A percentile compares a stretch with the other conserved stretches of the same genome.
Evolutionary conservation across 805 yeast genomes (phyloP).

Genomic region (Yarrowia bubula): DNA sequence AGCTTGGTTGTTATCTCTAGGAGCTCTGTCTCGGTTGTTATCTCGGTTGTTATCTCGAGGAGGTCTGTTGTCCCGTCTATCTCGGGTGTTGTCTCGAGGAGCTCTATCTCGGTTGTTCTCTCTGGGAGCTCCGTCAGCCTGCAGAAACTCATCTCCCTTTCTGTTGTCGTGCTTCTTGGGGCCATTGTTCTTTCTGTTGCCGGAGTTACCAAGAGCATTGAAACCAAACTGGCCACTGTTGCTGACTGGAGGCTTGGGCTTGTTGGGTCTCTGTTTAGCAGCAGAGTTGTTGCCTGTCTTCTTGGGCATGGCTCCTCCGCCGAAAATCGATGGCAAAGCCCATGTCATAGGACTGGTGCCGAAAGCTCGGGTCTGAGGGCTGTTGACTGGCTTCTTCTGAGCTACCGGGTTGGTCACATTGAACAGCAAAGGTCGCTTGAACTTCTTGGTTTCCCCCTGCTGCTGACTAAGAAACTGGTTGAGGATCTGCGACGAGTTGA

Average conservation of each 20-base stretch:
- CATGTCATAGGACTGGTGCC: background rate
- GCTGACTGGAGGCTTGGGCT: constrained; percentile 4
- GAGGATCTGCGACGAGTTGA: background rate
- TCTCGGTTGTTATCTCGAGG: no score
- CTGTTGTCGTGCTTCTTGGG: background rate
- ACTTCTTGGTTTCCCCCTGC: background rate
- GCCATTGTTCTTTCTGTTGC: background rate
- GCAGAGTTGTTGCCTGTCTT: background rate
- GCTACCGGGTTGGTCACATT: background rate
- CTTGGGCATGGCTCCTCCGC: background rate
- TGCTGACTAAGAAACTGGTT: background rate
- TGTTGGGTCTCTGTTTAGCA: background rate
- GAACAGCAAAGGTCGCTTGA: background rate
- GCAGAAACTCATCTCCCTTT: background rate
- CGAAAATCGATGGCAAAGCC: constrained; percentile 1
- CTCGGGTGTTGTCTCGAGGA: background rate
- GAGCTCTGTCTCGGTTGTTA: no score
- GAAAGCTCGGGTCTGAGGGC: constrained; percentile 3
- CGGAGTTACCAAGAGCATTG: background rate
- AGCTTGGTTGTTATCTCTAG: no score
- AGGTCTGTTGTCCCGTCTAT: no score
- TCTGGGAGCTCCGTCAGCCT: background rate
- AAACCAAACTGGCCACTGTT: background rate
- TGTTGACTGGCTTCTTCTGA: background rate
- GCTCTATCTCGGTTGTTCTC: background rate